Base-by-base conservation (phyloP, 768 basidiomycete genomes). In the Sarcomyxa edulis region DNA sequence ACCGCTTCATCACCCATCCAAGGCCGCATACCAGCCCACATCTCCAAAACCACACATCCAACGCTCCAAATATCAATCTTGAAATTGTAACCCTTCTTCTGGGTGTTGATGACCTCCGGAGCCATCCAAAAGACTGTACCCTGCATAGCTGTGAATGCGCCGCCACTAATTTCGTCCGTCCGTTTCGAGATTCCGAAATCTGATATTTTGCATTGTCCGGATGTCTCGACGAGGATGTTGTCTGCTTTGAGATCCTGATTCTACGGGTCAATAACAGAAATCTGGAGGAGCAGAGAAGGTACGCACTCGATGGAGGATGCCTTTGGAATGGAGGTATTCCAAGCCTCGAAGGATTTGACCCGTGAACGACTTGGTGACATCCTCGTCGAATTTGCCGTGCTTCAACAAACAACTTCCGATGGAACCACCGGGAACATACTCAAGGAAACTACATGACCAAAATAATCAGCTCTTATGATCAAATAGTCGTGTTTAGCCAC, bases 41-140 rank as follows among this genome's bases (percentile, higher is more conserved):
- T 99, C 61, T 99, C 96, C 47, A 97, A 71, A 11, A 95, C 86
- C n/a, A 98, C 89, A 64, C 96, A 99, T 2, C 96, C 96, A 4
- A 98, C 76, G 59, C 91, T 93, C 96, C 96, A 99, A 48, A 99
- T 95, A 55, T 99, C 96, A 35, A 96, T 82, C 65, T 99, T 98
- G 54, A 85, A 90, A 50, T 91, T 94, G 59, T 98, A 98, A 0
- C 92, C 92, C 50, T 85, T 84, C 59, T 83, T 81, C 58, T 85
- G 78, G 24, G 86, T 82, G 45, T 91, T 83, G 43, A 92, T 77
- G 38, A 96, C 90, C 65, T 92, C 94, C 0, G 94, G 94, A 7
- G 94, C 94, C 95, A 98, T 97, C 95, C 96, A 99, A 59, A 96
- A 98, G 24, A 98, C 87, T 14, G 94, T 94, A 18, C 96, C 96